Evolutionary conservation across 495 filamentous ascomycete species (phyloP).

Genomic region (Bombardia bombarda): DNA sequence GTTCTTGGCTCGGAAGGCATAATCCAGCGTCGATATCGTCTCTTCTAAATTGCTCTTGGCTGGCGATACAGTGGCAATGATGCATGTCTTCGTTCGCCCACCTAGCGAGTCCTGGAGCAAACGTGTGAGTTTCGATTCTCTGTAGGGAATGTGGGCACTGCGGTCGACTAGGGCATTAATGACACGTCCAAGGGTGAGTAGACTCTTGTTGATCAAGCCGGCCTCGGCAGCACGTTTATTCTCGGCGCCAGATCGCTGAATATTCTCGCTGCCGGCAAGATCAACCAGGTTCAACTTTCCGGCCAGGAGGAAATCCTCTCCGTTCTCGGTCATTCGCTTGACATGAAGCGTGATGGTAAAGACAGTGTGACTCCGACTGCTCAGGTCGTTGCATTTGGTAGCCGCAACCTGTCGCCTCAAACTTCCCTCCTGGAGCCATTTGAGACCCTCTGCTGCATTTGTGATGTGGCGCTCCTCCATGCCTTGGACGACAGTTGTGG

Average conservation of each 20-base stretch:
- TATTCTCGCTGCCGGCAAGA: slow-evolving; percentile 94
- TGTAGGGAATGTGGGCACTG: slow-evolving; percentile 85
- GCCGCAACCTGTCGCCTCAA: slow-evolving; percentile 92
- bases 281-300: slow-evolving; percentile 96
- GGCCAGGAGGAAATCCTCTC: slow-evolving; percentile 81
- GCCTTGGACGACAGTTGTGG: slow-evolving; percentile 80
- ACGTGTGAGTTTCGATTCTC: slow-evolving; percentile 93
- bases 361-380: slow-evolving; percentile 90
- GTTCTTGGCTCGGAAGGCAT: slow-evolving; percentile 95
- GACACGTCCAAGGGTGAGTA: slow-evolving; percentile 88
- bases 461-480: slow-evolving; percentile 96
- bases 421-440: slow-evolving; percentile 81
- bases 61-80: slow-evolving; percentile 93
- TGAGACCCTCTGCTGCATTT: slow-evolving; percentile 74
- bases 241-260: slow-evolving; percentile 90
- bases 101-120: slow-evolving; percentile 94
- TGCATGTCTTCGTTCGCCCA: slow-evolving; percentile 93
- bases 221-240: slow-evolving; percentile 96
- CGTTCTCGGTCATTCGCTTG: slow-evolving; percentile 68
- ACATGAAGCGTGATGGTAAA: slow-evolving; percentile 90
- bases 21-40: slow-evolving; percentile 95
- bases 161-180: slow-evolving; percentile 97
- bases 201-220: slow-evolving; percentile 94
- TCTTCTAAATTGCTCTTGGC: slow-evolving; percentile 93
- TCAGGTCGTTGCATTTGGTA: slow-evolving; percentile 96